phyloP scores from a whole-genome alignment of 768 basidiomycete species.

The Russula lepida region DNA sequence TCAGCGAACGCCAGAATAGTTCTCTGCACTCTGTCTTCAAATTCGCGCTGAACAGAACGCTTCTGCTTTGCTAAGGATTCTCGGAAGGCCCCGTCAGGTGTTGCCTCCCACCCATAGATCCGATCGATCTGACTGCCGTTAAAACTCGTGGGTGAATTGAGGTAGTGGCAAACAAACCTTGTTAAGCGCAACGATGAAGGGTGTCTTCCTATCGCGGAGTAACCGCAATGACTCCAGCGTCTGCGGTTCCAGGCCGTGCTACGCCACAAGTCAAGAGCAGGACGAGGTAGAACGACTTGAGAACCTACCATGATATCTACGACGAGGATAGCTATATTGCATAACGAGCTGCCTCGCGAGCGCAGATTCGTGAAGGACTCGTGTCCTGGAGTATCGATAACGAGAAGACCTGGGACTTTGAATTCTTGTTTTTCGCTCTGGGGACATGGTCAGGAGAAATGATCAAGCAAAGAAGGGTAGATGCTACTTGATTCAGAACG shows the following conservation, averaged over 20 bases:
- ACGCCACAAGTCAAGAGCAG: background rate
- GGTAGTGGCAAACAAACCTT: constrained; percentile 41
- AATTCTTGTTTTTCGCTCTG: constrained; percentile 81
- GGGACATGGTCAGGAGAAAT: constrained; percentile 2
- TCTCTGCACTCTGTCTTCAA: constrained; percentile 77
- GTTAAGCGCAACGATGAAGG: constrained; percentile 97
- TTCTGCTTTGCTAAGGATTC: constrained; percentile 83
- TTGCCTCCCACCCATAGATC: constrained; percentile 90
- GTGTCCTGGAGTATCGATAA: constrained; percentile 99
- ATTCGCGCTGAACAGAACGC: constrained; percentile 76
- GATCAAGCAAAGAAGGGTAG: background rate
- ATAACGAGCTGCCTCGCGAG: constrained; percentile 89
- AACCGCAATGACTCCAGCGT: constrained; percentile 93
- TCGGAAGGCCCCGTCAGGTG: constrained; percentile 85
- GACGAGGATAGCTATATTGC: constrained; percentile 98
- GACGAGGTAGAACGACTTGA: background rate
- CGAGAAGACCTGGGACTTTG: constrained; percentile 90
- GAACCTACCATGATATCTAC: constrained; percentile 88
- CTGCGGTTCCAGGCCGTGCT: constrained; percentile 98
- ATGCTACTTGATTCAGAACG: constrained; percentile 76
- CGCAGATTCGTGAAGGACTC: constrained; percentile 98
- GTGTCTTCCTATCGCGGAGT: constrained; percentile 87
- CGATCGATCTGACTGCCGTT: constrained; percentile 73
- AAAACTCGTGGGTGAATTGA: background rate
- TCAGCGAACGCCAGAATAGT: constrained; percentile 94